Conservation (phyloP, 2,329 filamentous ascomycete species). For the Aspergillus spinulosporus region DNA sequence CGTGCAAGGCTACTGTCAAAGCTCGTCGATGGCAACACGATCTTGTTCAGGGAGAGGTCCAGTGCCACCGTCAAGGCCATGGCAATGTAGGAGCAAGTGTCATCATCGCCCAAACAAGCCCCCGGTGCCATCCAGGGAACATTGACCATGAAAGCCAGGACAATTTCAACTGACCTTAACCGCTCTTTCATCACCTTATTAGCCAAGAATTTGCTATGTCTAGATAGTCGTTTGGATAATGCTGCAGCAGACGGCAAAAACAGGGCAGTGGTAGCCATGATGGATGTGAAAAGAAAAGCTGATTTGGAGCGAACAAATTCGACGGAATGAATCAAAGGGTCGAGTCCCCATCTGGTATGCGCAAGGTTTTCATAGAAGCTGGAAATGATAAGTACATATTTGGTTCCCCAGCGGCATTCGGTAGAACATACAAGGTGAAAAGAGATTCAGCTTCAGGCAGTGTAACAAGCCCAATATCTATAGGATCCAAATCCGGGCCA, state of each 20-base stretch:
- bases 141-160: conserved; percentile 73
- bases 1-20: conserved; percentile 49
- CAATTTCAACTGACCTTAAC: conserved; percentile 70
- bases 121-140: conserved; percentile 69
- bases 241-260: conserved; percentile 66
- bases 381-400: conserved; percentile 5
- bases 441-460: conserved; percentile 64
- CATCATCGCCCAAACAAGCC: conserved; percentile 56
- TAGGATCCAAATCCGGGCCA: conserved; percentile 65
- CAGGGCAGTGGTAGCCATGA: conserved; percentile 66
- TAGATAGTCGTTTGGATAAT: conserved; percentile 64
- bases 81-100: conserved; percentile 70
- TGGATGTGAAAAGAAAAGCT: conserved; percentile 70
- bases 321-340: conserved; percentile 65
- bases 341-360: conserved; percentile 73
- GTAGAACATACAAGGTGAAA: conserved; percentile 60
- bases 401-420: not conserved
- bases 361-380: conserved; percentile 70
- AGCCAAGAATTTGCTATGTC: conserved; percentile 64
- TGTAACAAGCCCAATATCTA: conserved; percentile 69
- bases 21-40: conserved; percentile 58
- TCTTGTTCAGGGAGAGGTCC: conserved; percentile 69
- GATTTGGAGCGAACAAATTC: conserved; percentile 67
- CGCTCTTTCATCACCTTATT: conserved; percentile 62
- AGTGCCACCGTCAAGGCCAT: conserved; percentile 69